Base-by-base conservation (phyloP, 441 rosid species). In the Iberis amara region DNA sequence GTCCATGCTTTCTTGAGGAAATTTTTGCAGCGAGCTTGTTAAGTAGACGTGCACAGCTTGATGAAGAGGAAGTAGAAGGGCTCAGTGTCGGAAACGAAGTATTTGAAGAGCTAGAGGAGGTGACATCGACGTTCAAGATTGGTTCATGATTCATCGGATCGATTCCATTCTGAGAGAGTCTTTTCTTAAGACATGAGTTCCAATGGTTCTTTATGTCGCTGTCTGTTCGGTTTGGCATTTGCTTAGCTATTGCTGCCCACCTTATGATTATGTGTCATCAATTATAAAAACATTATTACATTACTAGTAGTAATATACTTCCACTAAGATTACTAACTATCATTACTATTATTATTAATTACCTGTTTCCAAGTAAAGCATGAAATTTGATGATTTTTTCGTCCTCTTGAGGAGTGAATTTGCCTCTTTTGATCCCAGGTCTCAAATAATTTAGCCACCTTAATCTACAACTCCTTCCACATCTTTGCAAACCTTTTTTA, bases 181-280 rank as follows among this genome's bases (percentile, higher is more conserved):
- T 83, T 70, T 91, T 91, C 76, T 83, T 91, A 56, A 91, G 81
- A 70, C 85, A 90, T 4, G 96, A 87, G 57, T 91, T 91, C 98
- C 98, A 91, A 30, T 88, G 95, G 59, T 91, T 91, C 72, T 91
- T 91, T 46, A 91, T 91, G 63, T 91, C 98, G 55, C 88, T 91
- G 61, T 87, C 98, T 2, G 98, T 91, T 71, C 96, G 75, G 69
- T 94, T 94, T 0, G 87, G 85, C 36, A 91, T 71, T 28, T 45
- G 62, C 59, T 64, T 60, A 15, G 73, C 64, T 66, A 66, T 67
- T 28, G 59, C 39, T 47, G 75, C 75, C 81, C 76, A 70, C 61
- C 75, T 61, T 12, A n/a, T n/a, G n/a, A n/a, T n/a, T n/a, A n/a
- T n/a, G n/a, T n/a, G n/a, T n/a, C n/a, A n/a, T n/a, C n/a, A n/a